Evolutionary conservation across 116 monocot genomes (phyloP), one percentile per base, ranked within the genome.

Genomic region (Posidonia oceanica): DNA sequence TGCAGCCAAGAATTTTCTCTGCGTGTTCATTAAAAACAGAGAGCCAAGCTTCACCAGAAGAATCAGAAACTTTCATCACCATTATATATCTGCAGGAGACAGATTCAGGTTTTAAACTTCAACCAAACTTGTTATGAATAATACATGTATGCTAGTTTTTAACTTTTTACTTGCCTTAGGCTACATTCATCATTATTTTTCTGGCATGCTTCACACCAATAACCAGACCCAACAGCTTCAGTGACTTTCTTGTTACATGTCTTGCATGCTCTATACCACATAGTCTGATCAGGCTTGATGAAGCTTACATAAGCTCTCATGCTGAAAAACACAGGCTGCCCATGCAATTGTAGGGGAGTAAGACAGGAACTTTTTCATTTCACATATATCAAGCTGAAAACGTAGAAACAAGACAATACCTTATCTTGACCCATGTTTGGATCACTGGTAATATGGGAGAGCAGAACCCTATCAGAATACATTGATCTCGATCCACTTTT

Each of bases 201-300:
- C 77, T 89, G 89, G 71, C 98, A 98, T 38, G 76, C 83, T 81
- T 98, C 98, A 59, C 98, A 98, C 93, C 93, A 98, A 62, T 85
- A 93, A 3, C 98, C 98, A 69, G 88, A 87, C n/a, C 81, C 98
- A 74, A 91, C 39, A 36, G 93, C 87, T 64, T 93, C 98, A 15
- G 86, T 92, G n/a, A 98, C 98, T 62, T 98, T 98, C 83, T 98
- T 98, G 74, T 90, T 98, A 78, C 93, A 98, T 1, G 82, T 81
- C 66, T 84, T 93, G 87, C 98, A 98, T 71, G 98, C 98, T 51
- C 90, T 75, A 60, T 98, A 98, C 90, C 90, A 98, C 98, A 98
- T 90, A 13, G 86, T 76, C 67, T 98, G 98, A 38, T 98, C 98
- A 4, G 83, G 79, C 69, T 90, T 98, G 75, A 98, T 98, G 60